Conservation (phyloP, 2,329 filamentous ascomycete genomes). For the Paecilomyces variotii region DNA sequence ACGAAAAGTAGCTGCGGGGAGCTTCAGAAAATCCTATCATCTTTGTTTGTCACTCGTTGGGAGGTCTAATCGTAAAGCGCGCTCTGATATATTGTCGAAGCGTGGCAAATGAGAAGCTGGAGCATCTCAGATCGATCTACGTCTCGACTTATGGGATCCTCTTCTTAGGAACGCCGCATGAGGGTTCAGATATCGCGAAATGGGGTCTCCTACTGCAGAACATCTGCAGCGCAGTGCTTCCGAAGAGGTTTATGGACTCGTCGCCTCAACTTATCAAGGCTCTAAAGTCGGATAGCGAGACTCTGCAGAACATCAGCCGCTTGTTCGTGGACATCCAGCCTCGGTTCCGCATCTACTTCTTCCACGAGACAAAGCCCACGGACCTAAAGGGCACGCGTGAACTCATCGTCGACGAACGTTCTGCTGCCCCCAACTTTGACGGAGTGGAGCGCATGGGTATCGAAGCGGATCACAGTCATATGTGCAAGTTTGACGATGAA, state of each 20-base stretch:
- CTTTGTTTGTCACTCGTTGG: constrained; percentile 67
- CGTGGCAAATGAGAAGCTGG: constrained; percentile 50
- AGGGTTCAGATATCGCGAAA: constrained; percentile 58
- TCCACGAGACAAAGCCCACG: constrained; percentile 65
- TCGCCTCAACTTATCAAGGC: constrained; percentile 62
- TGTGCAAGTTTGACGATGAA: constrained; percentile 63
- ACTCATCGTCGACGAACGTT: constrained; percentile 61
- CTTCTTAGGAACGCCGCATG: constrained; percentile 70
- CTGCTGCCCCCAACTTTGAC: constrained; percentile 60
- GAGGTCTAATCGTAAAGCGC: constrained; percentile 64
- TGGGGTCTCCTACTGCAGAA: constrained; percentile 62
- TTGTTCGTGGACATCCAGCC: constrained; percentile 65
- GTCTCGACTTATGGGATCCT: constrained; percentile 69
- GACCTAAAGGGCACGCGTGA: constrained; percentile 56
- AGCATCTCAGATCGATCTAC: constrained; percentile 60
- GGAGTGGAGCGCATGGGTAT: constrained; percentile 68
- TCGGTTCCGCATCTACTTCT: constrained; percentile 66
- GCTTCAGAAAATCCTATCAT: constrained; percentile 60
- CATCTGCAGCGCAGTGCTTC: constrained; percentile 58
- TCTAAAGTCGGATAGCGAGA: constrained; percentile 66
- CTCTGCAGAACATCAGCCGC: constrained; percentile 63
- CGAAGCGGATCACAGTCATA: constrained; percentile 61
- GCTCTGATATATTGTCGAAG: constrained; percentile 61
- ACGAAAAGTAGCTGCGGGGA: constrained; percentile 26
- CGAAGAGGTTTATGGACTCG: constrained; percentile 58